Percentiles rank a stretch among this genome's conserved stretches.
Conservation (phyloP, 2,329 filamentous ascomycete genomes). For the Cryphonectria nitschkei region DNA sequence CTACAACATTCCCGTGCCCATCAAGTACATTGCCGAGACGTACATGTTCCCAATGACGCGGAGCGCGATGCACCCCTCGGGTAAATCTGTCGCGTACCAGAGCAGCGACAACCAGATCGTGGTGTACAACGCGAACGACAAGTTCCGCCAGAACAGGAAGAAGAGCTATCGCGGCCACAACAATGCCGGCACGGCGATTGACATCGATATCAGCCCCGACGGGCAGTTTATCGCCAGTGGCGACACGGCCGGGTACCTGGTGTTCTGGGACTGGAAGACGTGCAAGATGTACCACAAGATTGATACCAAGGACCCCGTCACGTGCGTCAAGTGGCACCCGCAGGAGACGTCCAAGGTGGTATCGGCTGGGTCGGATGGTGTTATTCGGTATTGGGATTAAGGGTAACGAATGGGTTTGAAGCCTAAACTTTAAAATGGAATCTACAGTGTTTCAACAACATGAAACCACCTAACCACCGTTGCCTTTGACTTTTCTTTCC, state of each 20-base stretch:
- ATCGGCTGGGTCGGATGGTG: constrained; percentile 85
- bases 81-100: constrained; percentile 94
- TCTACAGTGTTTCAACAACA: neutral
- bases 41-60: constrained; percentile 98
- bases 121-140: constrained; percentile 91
- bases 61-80: constrained; percentile 79
- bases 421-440: neutral
- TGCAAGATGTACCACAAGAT: constrained; percentile 99
- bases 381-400: constrained; percentile 93
- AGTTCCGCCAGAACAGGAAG: constrained; percentile 96
- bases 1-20: constrained; percentile 96
- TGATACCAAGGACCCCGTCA: constrained; percentile 80
- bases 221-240: constrained; percentile 88
- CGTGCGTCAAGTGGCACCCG: constrained; percentile 94
- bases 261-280: constrained; percentile 99
- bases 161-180: constrained; percentile 97
- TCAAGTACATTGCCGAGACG: constrained; percentile 96
- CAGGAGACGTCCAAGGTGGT: constrained; percentile 94
- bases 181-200: constrained; percentile 90
- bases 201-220: constrained; percentile 85
- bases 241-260: constrained; percentile 86
- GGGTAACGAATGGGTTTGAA: neutral
- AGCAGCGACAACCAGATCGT: constrained; percentile 95
- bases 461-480: neutral
- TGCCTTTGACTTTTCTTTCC: neutral